Evolutionary conservation across 768 basidiomycete genomes (phyloP).

Genomic region (Xerocomus spinulosus): DNA sequence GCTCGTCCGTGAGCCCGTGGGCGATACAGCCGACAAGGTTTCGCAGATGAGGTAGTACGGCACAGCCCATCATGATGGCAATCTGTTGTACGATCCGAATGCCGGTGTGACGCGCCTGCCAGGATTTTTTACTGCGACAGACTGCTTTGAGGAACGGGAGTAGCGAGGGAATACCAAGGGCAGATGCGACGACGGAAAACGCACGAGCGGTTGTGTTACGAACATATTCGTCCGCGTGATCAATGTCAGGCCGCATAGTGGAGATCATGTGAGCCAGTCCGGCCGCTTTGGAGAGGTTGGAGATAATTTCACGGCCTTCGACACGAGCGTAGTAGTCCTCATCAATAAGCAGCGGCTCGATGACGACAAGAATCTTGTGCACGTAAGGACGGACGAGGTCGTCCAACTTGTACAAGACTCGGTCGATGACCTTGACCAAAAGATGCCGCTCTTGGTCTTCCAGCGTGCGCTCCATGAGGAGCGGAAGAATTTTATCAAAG

Average conservation of each 20-base stretch:
- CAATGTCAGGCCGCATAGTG: conserved; percentile 99
- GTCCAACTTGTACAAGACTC: conserved; percentile 97
- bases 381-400: conserved; percentile 98
- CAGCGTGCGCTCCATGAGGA: conserved; percentile 96
- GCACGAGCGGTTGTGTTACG: conserved; percentile 98
- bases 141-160: conserved; percentile 98
- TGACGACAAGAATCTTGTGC: conserved; percentile 99
- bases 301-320: conserved; percentile 98
- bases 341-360: conserved; percentile 97
- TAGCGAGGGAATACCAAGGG: conserved; percentile 94
- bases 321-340: conserved; percentile 96
- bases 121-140: conserved; percentile 97
- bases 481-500: conserved; percentile 96
- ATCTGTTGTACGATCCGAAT: conserved; percentile 99
- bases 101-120: conserved; percentile 99
- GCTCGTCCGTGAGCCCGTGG: conserved; percentile 70
- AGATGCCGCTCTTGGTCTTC: conserved; percentile 99
- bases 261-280: conserved; percentile 99
- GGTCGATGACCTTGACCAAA: conserved; percentile 98
- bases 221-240: conserved; percentile 98
- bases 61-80: conserved; percentile 99
- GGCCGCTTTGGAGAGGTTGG: conserved; percentile 96
- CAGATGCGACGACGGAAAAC: conserved; percentile 97
- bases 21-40: conserved; percentile 97
- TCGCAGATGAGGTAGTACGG: conserved; percentile 92